phyloP scores from a whole-genome alignment of 768 basidiomycete species.

The Asterophora lycoperdoides region DNA sequence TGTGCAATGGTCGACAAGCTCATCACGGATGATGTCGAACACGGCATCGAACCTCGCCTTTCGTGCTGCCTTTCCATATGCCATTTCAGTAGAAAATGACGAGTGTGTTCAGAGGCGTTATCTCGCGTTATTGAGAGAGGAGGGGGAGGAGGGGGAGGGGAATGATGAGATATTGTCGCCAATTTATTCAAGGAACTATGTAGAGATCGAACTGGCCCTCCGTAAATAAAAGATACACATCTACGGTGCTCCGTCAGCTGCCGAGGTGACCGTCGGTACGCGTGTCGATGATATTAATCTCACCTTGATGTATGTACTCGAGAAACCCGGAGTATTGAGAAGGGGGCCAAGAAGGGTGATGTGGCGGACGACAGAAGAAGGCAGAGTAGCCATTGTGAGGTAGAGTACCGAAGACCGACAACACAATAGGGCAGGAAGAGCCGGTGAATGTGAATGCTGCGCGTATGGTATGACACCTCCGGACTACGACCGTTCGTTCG shows the following conservation, averaged over 20 bases:
- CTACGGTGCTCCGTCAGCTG: background rate
- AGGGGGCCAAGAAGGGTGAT: background rate
- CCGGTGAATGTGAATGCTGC: too few species aligned
- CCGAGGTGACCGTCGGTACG: background rate
- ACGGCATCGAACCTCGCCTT: constrained; percentile 66
- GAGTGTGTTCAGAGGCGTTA: background rate
- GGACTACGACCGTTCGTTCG: too few species aligned
- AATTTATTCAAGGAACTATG: background rate
- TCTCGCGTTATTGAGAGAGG: background rate
- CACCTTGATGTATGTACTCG: background rate
- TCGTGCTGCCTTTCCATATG: constrained; percentile 20
- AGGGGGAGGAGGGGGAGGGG: background rate
- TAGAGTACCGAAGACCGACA: background rate
- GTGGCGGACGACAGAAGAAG: too few species aligned
- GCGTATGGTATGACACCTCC: too few species aligned
- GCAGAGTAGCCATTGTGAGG: too few species aligned
- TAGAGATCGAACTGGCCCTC: background rate
- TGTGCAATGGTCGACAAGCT: constrained; percentile 66
- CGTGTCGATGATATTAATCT: constrained; percentile 2
- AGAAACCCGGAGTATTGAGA: background rate
- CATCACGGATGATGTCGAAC: constrained; percentile 67
- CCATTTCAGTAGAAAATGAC: constrained; percentile 3
- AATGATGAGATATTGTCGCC: background rate
- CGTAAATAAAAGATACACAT: constrained; percentile 8
- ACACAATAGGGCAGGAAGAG: too few species aligned